Base-by-base conservation (phyloP, 2,329 filamentous ascomycete species). In the Diaporthe destruens region DNA sequence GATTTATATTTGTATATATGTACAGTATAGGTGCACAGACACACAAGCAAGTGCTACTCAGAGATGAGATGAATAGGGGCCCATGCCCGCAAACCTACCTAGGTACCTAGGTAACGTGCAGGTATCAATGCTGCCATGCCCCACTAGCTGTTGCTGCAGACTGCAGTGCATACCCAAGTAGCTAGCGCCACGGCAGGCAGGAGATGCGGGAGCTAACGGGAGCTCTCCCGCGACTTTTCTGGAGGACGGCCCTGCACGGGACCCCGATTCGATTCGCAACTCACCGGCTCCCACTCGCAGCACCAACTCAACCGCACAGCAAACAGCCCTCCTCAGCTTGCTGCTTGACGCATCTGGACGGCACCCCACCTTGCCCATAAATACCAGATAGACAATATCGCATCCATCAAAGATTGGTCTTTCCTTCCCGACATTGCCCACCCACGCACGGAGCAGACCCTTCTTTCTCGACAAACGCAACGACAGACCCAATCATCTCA, bases 141-240 rank as follows among this genome's bases (percentile, higher is more conserved):
- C 61, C 61, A 65, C 61, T 36, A 36, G 61, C 29, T 65, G 44
- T 12, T 65, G 61, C 32, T 66, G 61, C 61, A 66, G 47, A 5
- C 29, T 29, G 29, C 29, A 29, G 29, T 29, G n/a, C n/a, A n/a
- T 36, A 36, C 11, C n/a, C n/a, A n/a, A n/a, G 6, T 53, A 66
- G 44, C 61, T 65, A 53, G 61, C 47, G 57, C 44, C 39, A 47
- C 39, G 61, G 44, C 61, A 53, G 61, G 61, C 47, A 53, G 61
- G 61, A 49, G 36, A 8, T 25, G 61, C 61, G 61, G 61, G 61
- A 66, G 61, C 61, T 66, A 66, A 66, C 61, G 61, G 61, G 61
- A 66, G 61, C 61, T 66, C 14, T 66, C 44, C 61, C 61, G 47
- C 47, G 32, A 66, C 32, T n/a, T 39, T 66, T 66, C 53, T 66